A percentile compares a stretch with the other conserved stretches of the same genome.
Conservation (phyloP, 1,284 basidiomycete genomes). For the Pseudomicrostroma phylloplanum region DNA sequence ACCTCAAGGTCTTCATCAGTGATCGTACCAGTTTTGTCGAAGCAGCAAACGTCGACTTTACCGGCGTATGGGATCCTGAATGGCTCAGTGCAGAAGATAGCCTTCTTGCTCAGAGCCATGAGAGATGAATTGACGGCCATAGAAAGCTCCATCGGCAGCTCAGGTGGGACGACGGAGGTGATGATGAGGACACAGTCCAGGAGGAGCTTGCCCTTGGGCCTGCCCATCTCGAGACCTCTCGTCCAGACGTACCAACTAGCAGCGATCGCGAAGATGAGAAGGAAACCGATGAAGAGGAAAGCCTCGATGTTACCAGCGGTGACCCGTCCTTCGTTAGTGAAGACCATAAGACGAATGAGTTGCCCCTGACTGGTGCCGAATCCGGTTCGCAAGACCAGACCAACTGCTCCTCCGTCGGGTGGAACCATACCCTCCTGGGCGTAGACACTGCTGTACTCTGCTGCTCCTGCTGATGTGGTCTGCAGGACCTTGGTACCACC, state of each 20-base stretch:
- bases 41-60: conserved; percentile 50
- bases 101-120: conserved; percentile 81
- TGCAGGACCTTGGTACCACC: conserved; percentile 50
- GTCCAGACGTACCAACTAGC: conserved; percentile 49
- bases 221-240: conserved; percentile 41
- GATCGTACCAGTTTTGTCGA: conserved; percentile 51
- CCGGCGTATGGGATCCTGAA: conserved; percentile 51
- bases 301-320: conserved; percentile 48
- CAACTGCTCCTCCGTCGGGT: conserved; percentile 45
- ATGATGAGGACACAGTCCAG: conserved; percentile 50
- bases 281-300: conserved; percentile 49
- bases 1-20: conserved; percentile 49
- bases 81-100: conserved; percentile 51
- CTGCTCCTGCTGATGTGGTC: conserved; percentile 25
- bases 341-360: conserved; percentile 50
- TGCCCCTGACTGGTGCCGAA: conserved; percentile 51
- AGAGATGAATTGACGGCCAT: conserved; percentile 51
- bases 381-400: conserved; percentile 46
- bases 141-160: conserved; percentile 50
- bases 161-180: conserved; percentile 49
- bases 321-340: conserved; percentile 48
- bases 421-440: conserved; percentile 31
- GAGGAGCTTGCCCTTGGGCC: conserved; percentile 49
- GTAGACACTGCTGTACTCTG: not conserved
- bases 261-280: conserved; percentile 47